Conservation (phyloP, 495 filamentous ascomycete genomes). For the Neurospora sp. region DNA sequence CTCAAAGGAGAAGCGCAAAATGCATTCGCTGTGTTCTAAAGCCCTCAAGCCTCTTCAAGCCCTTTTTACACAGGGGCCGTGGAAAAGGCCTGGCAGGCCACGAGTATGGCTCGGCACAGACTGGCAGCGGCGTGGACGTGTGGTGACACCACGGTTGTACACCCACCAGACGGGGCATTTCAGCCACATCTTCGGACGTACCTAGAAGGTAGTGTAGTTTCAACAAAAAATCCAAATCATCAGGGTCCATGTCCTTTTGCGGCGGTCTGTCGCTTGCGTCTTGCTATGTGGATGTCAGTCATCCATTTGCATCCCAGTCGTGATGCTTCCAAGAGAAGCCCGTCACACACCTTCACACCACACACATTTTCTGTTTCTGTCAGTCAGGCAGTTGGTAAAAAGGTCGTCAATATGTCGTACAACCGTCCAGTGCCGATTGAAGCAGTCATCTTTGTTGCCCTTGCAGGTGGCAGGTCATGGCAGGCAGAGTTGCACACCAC, state of each 20-base stretch:
- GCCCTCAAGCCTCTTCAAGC: neutral
- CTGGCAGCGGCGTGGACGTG: neutral
- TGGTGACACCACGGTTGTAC: neutral
- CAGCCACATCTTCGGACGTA: neutral
- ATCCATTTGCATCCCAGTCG: neutral
- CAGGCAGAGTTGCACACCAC: neutral
- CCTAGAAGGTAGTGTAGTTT: neutral
- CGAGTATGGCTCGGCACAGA: neutral
- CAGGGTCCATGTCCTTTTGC: neutral
- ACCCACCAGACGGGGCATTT: neutral
- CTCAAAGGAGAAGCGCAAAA: neutral
- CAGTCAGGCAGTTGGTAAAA: neutral
- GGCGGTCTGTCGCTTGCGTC: neutral
- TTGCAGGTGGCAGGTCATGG: neutral
- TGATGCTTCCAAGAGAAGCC: neutral
- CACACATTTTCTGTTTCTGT: neutral
- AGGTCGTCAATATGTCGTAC: neutral
- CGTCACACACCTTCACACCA: neutral
- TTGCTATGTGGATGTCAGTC: neutral
- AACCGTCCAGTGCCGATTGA: neutral
- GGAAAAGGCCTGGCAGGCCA: neutral
- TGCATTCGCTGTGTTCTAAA: neutral
- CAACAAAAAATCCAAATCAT: neutral
- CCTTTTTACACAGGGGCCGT: neutral
- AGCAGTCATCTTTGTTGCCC: neutral